These are phyloP conservation scores for Wickerhamomyces mucosus DNA, from an alignment of 805 yeast genomes.

Conservation along the genomic window DNA sequence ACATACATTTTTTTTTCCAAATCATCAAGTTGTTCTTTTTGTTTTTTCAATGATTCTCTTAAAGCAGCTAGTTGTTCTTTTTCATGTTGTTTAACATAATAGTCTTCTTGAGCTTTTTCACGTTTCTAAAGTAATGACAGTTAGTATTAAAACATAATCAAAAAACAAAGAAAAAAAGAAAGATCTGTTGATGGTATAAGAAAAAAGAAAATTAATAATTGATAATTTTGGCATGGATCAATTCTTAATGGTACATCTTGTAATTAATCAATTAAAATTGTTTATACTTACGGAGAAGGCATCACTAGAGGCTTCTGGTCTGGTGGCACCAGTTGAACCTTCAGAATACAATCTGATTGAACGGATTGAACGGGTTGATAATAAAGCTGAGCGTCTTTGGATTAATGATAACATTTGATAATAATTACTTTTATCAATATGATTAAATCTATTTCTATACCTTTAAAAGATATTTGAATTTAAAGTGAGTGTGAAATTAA, in stretches of 20 bases:
- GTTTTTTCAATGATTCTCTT: conserved; percentile 69
- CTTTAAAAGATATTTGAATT: too few species aligned
- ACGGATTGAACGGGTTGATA: conserved; percentile 18
- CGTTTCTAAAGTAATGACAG: conserved; percentile 51
- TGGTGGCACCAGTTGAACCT: conserved; percentile 52
- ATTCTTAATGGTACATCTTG: conserved; percentile 2
- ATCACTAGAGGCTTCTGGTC: conserved; percentile 45
- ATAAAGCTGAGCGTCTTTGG: conserved; percentile 30
- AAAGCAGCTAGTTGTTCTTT: conserved; percentile 74
- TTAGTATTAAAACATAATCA: conserved; percentile 6
- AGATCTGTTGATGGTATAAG: too few species aligned
- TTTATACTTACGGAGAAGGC: conserved; percentile 42
- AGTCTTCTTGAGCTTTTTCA: conserved; percentile 88
- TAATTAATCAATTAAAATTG: too few species aligned
- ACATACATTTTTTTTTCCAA: conserved; percentile 35
- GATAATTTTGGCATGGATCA: background rate
- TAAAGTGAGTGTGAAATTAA: too few species aligned
- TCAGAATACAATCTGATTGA: conserved; percentile 32
- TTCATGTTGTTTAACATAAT: conserved; percentile 80
- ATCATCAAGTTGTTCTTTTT: conserved; percentile 48
- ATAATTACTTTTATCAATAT: too few species aligned
- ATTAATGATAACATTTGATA: conserved; percentile 11
- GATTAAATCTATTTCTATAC: too few species aligned
- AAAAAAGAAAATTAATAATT: background rate
- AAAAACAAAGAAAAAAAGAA: background rate